phyloP scores from a whole-genome alignment of 2,329 filamentous ascomycete genomes.

The Fusarium anthophilum region DNA sequence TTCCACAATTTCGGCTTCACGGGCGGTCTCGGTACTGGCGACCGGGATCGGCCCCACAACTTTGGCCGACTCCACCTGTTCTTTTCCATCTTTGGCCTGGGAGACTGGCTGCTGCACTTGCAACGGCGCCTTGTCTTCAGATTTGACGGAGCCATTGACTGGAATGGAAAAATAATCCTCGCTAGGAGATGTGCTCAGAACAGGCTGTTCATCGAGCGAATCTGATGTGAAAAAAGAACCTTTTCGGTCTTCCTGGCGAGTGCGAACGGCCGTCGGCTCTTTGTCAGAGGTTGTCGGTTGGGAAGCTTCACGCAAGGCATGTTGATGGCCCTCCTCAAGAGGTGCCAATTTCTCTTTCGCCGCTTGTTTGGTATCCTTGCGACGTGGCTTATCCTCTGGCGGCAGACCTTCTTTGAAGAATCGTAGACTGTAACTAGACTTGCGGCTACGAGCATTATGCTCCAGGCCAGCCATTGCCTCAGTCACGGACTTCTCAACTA shows the following conservation, averaged over 20 bases:
- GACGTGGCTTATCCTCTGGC: conserved; percentile 64
- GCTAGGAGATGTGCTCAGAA: conserved; percentile 34
- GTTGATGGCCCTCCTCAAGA: conserved; percentile 44
- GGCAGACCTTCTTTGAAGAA: conserved; percentile 74
- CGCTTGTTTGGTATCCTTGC: conserved; percentile 55
- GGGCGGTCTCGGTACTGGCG: conserved; percentile 33
- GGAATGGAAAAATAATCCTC: conserved; percentile 41
- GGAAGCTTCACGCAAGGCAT: neutral
- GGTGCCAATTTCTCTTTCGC: conserved; percentile 54
- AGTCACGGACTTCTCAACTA: conserved; percentile 72
- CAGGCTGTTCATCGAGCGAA: conserved; percentile 26
- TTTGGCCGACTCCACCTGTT: conserved; percentile 34
- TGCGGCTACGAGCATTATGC: conserved; percentile 71
- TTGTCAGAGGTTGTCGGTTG: neutral
- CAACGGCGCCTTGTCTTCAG: conserved; percentile 19
- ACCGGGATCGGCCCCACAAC: conserved; percentile 40
- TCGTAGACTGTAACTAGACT: conserved; percentile 72
- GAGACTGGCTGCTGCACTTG: conserved; percentile 26
- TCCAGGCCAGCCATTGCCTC: conserved; percentile 70
- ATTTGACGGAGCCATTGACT: conserved; percentile 3
- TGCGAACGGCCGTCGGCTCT: conserved; percentile 11
- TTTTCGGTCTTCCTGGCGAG: conserved; percentile 24
- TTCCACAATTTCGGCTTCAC: conserved; percentile 43
- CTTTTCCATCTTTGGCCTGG: conserved; percentile 30
- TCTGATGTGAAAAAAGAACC: conserved; percentile 6